Evolutionary conservation across 345 rosid genomes (phyloP).

Genomic region (Eucalyptus regnans): DNA sequence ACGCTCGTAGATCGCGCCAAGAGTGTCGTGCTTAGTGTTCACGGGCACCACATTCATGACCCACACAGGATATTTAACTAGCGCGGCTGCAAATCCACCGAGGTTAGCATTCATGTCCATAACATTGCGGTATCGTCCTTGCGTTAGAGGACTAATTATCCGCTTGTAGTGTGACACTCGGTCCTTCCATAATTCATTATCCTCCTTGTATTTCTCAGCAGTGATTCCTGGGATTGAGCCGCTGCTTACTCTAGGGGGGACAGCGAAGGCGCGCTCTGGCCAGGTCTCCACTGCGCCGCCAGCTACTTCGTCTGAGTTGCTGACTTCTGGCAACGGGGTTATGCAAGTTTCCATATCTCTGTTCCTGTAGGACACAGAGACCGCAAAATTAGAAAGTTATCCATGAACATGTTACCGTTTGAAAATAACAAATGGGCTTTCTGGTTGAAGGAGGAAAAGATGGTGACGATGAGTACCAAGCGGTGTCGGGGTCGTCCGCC

Average conservation of each 20-base stretch:
- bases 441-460: neutral
- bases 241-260: conserved; percentile 74
- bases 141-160: conserved; percentile 32
- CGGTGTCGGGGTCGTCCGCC: conserved; percentile 50
- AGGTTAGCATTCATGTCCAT: conserved; percentile 96
- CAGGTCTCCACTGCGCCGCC: conserved; percentile 81
- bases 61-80: conserved; percentile 73
- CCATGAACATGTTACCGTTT: neutral
- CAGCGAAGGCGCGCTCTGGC: conserved; percentile 71
- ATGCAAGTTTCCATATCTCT: conserved; percentile 71
- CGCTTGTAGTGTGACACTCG: conserved; percentile 56
- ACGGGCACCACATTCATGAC: conserved; percentile 89
- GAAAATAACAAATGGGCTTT: neutral
- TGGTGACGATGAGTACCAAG: conserved; percentile 41
- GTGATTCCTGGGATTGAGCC: conserved; percentile 62
- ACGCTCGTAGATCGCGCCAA: conserved; percentile 73
- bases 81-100: conserved; percentile 82
- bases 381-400: neutral
- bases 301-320: conserved; percentile 55
- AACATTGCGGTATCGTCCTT: conserved; percentile 74
- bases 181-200: conserved; percentile 73
- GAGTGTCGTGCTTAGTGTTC: conserved; percentile 57
- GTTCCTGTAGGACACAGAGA: conserved; percentile 28
- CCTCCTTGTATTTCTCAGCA: conserved; percentile 53
- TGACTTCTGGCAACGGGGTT: conserved; percentile 70